Conservation (phyloP, 208 protist genomes). For the Crithidia brevicula region DNA sequence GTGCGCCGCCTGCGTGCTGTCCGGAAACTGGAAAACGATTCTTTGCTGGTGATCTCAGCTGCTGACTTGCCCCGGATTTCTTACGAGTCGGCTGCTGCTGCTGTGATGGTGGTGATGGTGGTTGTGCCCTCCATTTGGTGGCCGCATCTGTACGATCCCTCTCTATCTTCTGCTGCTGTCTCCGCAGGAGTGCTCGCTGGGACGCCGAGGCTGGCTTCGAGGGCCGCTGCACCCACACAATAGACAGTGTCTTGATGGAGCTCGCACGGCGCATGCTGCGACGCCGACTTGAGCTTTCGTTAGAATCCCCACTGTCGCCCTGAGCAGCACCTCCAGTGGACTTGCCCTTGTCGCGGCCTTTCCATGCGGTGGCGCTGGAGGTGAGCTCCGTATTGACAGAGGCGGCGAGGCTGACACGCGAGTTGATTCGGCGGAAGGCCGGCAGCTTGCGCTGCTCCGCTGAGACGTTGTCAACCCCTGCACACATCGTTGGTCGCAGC, state of each 20-base stretch:
- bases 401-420: background rate
- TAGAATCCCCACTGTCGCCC: too few relatives aligned
- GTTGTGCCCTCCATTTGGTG: background rate
- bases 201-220: background rate
- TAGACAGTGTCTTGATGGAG: background rate
- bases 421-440: background rate
- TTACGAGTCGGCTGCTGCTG: too few relatives aligned
- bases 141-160: background rate
- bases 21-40: too few relatives aligned
- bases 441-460: background rate
- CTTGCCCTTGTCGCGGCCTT: too few relatives aligned
- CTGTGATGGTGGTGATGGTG: too few relatives aligned
- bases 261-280: background rate
- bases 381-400: background rate
- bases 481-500: too few relatives aligned
- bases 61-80: too few relatives aligned
- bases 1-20: too few relatives aligned
- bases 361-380: background rate
- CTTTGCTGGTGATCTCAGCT: too few relatives aligned
- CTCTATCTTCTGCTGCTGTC: background rate
- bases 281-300: too few relatives aligned
- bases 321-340: background rate
- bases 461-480: too few relatives aligned
- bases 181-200: background rate
- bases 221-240: slow-evolving; percentile 10